A percentile compares a stretch with the other conserved stretches of the same genome.
phyloP scores from a whole-genome alignment of 345 rosid species.

The Lepidium sativum region DNA sequence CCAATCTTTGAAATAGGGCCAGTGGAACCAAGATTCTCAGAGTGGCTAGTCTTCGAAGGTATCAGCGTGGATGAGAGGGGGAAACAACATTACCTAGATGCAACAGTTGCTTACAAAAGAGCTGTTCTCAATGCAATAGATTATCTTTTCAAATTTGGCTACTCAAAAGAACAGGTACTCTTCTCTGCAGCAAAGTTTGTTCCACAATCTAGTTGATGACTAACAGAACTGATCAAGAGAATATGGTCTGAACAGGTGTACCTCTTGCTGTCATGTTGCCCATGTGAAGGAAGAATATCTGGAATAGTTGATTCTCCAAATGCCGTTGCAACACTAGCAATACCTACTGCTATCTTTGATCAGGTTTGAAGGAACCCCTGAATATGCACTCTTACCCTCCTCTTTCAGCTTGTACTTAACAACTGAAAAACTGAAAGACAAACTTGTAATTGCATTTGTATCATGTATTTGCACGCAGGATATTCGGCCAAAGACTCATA shows the following conservation, averaged over 20 bases:
- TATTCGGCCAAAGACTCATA: constrained; percentile 55
- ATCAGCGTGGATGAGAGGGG: constrained; percentile 88
- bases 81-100: constrained; percentile 77
- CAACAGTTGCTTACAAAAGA: constrained; percentile 77
- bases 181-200: background rate
- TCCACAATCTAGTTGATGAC: background rate
- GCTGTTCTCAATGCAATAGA: constrained; percentile 88
- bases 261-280: constrained; percentile 83
- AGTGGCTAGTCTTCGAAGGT: constrained; percentile 91
- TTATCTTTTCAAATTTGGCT: constrained; percentile 82
- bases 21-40: constrained; percentile 86
- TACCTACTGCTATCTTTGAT: constrained; percentile 73
- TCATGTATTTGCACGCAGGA: constrained; percentile 54
- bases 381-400: background rate
- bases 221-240: background rate
- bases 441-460: background rate
- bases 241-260: constrained; percentile 40
- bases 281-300: constrained; percentile 90
- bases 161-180: constrained; percentile 86
- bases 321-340: constrained; percentile 84
- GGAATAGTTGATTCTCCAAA: constrained; percentile 90
- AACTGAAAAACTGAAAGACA: background rate
- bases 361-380: constrained; percentile 39
- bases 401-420: background rate
- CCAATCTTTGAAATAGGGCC: constrained; percentile 95